Conservation (phyloP, 2,329 filamentous ascomycete genomes). For the Pyrenophora tritici-repentis region DNA sequence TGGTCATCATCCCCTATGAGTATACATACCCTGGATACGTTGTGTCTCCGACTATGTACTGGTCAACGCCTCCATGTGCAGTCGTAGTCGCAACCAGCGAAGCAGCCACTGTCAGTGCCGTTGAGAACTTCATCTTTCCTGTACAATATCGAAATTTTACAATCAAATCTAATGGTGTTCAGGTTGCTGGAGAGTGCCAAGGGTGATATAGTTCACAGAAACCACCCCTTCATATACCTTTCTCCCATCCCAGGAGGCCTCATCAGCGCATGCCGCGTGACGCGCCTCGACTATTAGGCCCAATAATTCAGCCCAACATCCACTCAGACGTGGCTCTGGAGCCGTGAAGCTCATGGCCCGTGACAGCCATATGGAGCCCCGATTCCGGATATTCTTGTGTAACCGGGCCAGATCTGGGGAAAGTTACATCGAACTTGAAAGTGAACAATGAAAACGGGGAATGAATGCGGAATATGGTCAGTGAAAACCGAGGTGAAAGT, state of each 20-base stretch:
- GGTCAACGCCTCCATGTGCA: constrained; percentile 38
- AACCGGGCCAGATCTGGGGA: constrained; percentile 9
- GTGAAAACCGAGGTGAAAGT: constrained; percentile 26
- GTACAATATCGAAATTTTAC: neutral
- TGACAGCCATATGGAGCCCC: constrained; percentile 11
- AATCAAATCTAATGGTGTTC: neutral
- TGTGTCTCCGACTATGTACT: constrained; percentile 31
- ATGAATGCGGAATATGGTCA: constrained; percentile 11
- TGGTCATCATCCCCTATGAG: neutral
- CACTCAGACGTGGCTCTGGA: neutral
- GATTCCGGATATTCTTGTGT: constrained; percentile 20
- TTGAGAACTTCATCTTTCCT: constrained; percentile 29
- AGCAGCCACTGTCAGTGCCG: constrained; percentile 20
- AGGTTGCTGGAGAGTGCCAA: neutral
- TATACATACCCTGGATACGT: constrained; percentile 30
- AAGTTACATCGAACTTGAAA: constrained; percentile 3
- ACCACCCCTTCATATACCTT: constrained; percentile 13
- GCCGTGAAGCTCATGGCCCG: neutral
- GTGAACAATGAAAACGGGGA: neutral
- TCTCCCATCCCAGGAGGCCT: neutral
- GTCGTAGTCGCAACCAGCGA: constrained; percentile 27
- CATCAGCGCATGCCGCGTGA: constrained; percentile 10
- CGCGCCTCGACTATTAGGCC: constrained; percentile 13
- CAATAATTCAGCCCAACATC: constrained; percentile 2
- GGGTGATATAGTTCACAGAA: constrained; percentile 1